Conservation (phyloP, 306 rosid species). For the Gillenia trifoliata region DNA sequence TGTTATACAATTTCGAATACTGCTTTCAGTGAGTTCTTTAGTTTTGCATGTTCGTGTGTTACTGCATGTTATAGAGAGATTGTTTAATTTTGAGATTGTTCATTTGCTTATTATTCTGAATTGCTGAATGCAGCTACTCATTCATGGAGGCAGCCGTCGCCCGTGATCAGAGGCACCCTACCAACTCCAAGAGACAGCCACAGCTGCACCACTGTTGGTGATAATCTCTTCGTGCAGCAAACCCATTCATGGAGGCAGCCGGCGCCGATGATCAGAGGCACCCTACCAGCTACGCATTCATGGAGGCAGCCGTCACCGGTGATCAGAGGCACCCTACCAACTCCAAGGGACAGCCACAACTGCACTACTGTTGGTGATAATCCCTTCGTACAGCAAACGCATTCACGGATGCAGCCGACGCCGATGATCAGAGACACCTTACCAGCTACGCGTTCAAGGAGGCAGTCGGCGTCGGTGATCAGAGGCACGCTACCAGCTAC, state of each 20-base stretch:
- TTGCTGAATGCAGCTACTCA: conserved; percentile 63
- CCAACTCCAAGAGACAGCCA: conserved; percentile 94
- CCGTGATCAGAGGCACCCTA: conserved; percentile 51
- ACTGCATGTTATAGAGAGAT: conserved; percentile 4
- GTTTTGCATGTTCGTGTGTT: not conserved
- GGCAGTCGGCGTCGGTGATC: too few species aligned
- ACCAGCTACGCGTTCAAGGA: too few species aligned
- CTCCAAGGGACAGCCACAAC: conserved; percentile 90
- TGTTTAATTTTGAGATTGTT: conserved; percentile 19
- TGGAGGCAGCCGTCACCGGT: conserved; percentile 65
- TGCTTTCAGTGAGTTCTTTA: not conserved
- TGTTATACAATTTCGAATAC: not conserved
- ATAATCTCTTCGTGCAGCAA: conserved; percentile 52
- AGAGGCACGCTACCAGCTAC: too few species aligned
- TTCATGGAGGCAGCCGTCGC: conserved; percentile 66
- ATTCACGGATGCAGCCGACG: too few species aligned
- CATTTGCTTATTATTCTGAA: conserved; percentile 16
- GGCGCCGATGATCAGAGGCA: too few species aligned
- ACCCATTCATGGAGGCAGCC: too few species aligned
- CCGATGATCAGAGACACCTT: too few species aligned
- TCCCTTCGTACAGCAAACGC: conserved; percentile 38
- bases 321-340: conserved; percentile 69
- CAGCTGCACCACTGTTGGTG: conserved; percentile 71
- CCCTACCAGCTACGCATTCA: conserved; percentile 48
- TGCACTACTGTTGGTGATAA: conserved; percentile 77